A percentile compares a stretch with the other conserved stretches of the same genome.
These are phyloP conservation scores for Eucalyptus marginata DNA, from an alignment of 345 rosid species.

Conservation along the genomic window DNA sequence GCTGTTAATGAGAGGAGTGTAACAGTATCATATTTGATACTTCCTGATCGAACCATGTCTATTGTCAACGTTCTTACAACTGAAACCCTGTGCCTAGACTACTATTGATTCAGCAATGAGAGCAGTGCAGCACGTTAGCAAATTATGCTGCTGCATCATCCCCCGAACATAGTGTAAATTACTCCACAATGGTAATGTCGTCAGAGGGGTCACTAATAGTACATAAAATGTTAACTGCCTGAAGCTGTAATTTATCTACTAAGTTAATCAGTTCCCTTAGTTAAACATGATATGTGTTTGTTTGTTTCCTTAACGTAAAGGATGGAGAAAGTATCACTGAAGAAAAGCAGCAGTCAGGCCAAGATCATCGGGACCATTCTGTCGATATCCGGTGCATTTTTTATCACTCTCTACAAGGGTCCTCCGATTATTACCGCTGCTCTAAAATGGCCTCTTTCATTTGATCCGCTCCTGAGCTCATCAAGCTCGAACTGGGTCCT, in stretches of 20 bases:
- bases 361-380: constrained; percentile 69
- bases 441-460: constrained; percentile 14
- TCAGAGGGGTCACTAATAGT: too few relatives aligned
- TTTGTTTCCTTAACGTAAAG: constrained; percentile 7
- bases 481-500: constrained; percentile 48
- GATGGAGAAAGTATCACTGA: constrained; percentile 60
- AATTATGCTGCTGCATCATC: not conserved
- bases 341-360: constrained; percentile 56
- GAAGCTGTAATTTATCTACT: not conserved
- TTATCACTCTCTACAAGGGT: constrained; percentile 64
- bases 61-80: not conserved
- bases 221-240: too few relatives aligned
- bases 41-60: not conserved
- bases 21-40: not conserved
- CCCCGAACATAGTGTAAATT: not conserved
- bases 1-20: not conserved
- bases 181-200: not conserved
- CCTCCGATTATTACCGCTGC: constrained; percentile 27
- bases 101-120: not conserved
- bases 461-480: constrained; percentile 16
- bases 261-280: not conserved
- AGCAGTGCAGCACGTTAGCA: not conserved
- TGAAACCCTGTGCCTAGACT: too few relatives aligned
- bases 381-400: constrained; percentile 64
- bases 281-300: not conserved